phyloP scores from a whole-genome alignment of 1,284 basidiomycete species.

The Ceratobasidium sp. region DNA sequence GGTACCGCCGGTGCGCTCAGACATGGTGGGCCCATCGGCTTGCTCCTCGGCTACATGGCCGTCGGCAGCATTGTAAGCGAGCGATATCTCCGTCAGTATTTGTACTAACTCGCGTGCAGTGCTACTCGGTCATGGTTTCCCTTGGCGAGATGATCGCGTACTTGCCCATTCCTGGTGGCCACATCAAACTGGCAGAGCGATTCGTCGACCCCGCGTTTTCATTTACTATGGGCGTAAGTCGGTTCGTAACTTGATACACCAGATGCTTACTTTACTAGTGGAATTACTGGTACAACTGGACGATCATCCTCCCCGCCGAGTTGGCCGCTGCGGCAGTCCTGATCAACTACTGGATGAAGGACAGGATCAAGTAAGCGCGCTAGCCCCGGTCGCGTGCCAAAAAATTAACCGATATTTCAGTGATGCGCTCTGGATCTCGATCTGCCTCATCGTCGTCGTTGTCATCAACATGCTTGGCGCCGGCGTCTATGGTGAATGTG shows the following conservation, averaged over 20 bases:
- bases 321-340: slow-evolving; percentile 81
- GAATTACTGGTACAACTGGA: slow-evolving; percentile 85
- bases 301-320: slow-evolving; percentile 78
- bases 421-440: slow-evolving; percentile 80
- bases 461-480: slow-evolving; percentile 75
- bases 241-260: neutral
- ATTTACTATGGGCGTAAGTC: slow-evolving; percentile 74
- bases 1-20: slow-evolving; percentile 37
- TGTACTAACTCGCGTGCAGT: slow-evolving; percentile 65
- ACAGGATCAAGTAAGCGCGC: slow-evolving; percentile 47
- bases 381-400: slow-evolving; percentile 42
- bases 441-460: slow-evolving; percentile 79
- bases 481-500: slow-evolving; percentile 68
- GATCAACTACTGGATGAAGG: slow-evolving; percentile 76
- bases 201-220: slow-evolving; percentile 85
- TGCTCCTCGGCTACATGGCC: slow-evolving; percentile 54
- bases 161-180: slow-evolving; percentile 79
- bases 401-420: slow-evolving; percentile 59
- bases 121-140: slow-evolving; percentile 71
- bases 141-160: slow-evolving; percentile 76
- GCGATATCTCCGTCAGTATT: slow-evolving; percentile 54
- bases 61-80: slow-evolving; percentile 78
- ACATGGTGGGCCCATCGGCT: slow-evolving; percentile 50
- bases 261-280: slow-evolving; percentile 57
- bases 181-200: slow-evolving; percentile 82